These are phyloP conservation scores for Debaryomycetaceae sp. DNA, from an alignment of 1,139 yeast species.

Conservation along the genomic window DNA sequence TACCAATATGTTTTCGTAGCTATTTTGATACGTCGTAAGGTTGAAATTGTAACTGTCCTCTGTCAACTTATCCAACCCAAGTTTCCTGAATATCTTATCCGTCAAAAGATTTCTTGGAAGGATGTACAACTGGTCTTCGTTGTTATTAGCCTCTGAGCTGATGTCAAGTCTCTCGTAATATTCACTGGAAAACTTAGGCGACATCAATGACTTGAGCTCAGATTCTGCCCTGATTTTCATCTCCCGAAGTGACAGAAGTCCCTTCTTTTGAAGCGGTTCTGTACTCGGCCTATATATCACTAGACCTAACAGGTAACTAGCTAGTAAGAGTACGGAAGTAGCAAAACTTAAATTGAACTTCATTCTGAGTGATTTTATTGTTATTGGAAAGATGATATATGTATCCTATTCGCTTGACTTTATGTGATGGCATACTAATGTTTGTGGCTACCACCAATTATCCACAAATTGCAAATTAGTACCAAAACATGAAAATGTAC, in stretches of 20 bases:
- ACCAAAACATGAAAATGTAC: neutral
- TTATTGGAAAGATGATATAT: neutral
- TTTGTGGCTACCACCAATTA: neutral
- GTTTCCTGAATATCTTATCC: slow-evolving; percentile 13
- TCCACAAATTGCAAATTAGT: neutral
- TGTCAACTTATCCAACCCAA: slow-evolving; percentile 19
- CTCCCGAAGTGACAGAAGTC: slow-evolving; percentile 5
- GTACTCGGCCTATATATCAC: neutral
- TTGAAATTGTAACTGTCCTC: slow-evolving; percentile 7
- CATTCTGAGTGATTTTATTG: neutral
- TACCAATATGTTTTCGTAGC: slow-evolving; percentile 11
- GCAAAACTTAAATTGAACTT: slow-evolving; percentile 4
- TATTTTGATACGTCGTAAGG: slow-evolving; percentile 8
- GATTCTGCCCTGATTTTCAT: slow-evolving; percentile 9
- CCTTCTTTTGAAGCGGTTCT: neutral
- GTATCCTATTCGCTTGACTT: neutral
- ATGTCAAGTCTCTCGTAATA: neutral
- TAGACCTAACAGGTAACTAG: slow-evolving; percentile 1
- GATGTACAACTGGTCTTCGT: slow-evolving; percentile 14
- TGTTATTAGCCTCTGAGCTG: neutral
- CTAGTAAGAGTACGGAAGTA: slow-evolving; percentile 7
- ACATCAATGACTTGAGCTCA: slow-evolving; percentile 11
- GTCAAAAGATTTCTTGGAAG: slow-evolving; percentile 22
- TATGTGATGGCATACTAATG: neutral
- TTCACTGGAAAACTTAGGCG: slow-evolving; percentile 1